Base-by-base conservation (phyloP, 257 asterid species). In the Marsdenia floribunda region DNA sequence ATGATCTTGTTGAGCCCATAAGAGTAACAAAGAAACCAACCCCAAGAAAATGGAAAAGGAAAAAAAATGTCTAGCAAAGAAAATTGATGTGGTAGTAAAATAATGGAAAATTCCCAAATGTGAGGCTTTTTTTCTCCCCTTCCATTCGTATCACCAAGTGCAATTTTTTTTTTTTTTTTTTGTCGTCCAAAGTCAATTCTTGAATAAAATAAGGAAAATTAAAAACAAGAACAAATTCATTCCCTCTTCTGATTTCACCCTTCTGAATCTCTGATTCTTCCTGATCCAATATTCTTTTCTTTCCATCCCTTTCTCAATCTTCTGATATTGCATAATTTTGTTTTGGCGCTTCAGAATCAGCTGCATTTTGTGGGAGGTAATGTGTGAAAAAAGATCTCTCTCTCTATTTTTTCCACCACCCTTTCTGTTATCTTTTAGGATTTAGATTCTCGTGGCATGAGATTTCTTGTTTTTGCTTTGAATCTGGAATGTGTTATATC, bases 251-350 rank as follows among this genome's bases (percentile, higher is more conserved):
- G 60, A 14, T 72, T 54, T 49, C 74, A 66, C 50, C 57, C 73
- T 63, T 57, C 69, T 35, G 68, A 21, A 26, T 55, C 77, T 78
- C 55, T 72, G 74, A 78, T 72, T 66, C 71, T 55, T 77, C 42
- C 70, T 72, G 81, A 78, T 78, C 77, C 61, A 66, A 57, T 26
- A 53, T 72, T 47, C 47, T 72, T 68, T 38, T 13, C 12, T 24
- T 50, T 55, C 61, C 68, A 19, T 54, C 24, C 29, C 22, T 78
- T 55, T 50, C 33, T 57, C 33, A 26, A 49, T 18, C 21, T 69
- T n/a, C 70, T 40, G 15, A 37, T 46, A 57, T 63, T 44, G 29
- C 50, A 10, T 37, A 38, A 38, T 65, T 46, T 64, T 53, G 64
- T 44, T 78, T 66, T 52, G 77, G n/a, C 52, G 74, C 58, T 47